Conservation (phyloP, 2,329 filamentous ascomycete genomes). For the Shiraia sp. region DNA sequence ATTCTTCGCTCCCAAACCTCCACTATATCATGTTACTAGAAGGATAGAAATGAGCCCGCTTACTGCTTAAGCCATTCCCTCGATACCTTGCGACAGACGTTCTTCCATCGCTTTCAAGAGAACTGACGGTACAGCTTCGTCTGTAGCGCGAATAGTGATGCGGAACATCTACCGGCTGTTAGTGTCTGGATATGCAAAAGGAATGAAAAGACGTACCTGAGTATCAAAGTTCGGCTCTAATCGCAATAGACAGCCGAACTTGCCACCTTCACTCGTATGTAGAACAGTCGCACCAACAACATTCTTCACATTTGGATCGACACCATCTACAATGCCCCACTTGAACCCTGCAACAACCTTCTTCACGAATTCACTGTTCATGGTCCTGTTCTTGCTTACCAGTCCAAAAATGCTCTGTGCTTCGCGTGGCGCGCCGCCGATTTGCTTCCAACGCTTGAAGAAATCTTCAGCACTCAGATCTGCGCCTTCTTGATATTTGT, state of each 20-base stretch:
- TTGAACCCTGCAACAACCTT: constrained; percentile 80
- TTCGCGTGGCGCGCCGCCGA: constrained; percentile 84
- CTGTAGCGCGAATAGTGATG: constrained; percentile 89
- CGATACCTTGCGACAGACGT: constrained; percentile 64
- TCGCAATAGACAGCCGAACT: constrained; percentile 90
- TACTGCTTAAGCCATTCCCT: constrained; percentile 32
- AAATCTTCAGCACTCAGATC: constrained; percentile 89
- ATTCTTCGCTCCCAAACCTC: too few relatives aligned
- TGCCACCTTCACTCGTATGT: constrained; percentile 81
- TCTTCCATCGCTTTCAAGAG: constrained; percentile 88
- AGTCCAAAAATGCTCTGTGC: constrained; percentile 84
- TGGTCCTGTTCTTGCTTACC: constrained; percentile 61
- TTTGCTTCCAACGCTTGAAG: constrained; percentile 99
- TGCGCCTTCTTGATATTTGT: constrained; percentile 96
- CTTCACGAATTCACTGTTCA: constrained; percentile 72
- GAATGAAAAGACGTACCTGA: constrained; percentile 66
- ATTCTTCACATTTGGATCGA: constrained; percentile 93
- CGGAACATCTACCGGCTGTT: constrained; percentile 79
- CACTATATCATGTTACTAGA: constrained; percentile 5
- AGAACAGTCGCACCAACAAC: constrained; percentile 88
- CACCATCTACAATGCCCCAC: constrained; percentile 81
- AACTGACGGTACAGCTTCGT: constrained; percentile 81
- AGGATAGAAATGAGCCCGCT: neutral
- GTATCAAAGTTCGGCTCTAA: constrained; percentile 92
- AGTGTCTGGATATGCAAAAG: constrained; percentile 7